Conservation (phyloP, 1,139 yeast species). For the Hanseniaspora uvarum region DNA sequence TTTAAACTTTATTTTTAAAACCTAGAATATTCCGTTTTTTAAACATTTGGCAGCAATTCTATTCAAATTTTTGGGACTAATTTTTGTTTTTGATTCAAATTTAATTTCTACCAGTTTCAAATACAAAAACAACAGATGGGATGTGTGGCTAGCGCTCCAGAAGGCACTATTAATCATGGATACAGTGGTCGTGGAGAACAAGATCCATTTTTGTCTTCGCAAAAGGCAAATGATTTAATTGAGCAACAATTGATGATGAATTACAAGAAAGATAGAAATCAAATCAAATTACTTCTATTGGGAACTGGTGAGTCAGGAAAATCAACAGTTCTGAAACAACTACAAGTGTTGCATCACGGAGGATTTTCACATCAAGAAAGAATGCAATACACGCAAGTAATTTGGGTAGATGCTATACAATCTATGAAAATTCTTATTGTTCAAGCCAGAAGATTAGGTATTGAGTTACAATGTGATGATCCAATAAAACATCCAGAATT, state of each 20-base stretch:
- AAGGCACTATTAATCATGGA: conserved; percentile 8
- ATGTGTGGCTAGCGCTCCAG: conserved; percentile 50
- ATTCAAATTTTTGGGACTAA: no score
- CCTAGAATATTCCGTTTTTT: no score
- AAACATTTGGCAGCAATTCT: no score
- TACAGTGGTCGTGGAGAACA: conserved; percentile 35
- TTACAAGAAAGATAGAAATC: conserved; percentile 43
- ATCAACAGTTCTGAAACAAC: conserved; percentile 88
- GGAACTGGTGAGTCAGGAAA: conserved; percentile 98
- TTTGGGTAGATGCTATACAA: conserved; percentile 88
- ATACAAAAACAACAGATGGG: conserved; percentile 40
- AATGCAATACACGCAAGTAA: conserved; percentile 71
- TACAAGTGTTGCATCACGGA: conserved; percentile 73
- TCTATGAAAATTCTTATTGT: conserved; percentile 74
- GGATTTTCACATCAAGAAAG: conserved; percentile 78
- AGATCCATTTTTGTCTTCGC: conserved; percentile 44
- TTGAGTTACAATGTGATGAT: conserved; percentile 51
- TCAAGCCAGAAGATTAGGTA: conserved; percentile 56
- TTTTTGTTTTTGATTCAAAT: no score
- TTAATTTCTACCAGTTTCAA: no score
- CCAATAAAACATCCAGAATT: conserved; percentile 38
- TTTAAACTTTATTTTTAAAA: no score
- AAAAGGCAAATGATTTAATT: conserved; percentile 52
- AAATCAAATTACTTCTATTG: conserved; percentile 55
- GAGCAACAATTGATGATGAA: conserved; percentile 53